Percentiles rank a stretch among this genome's conserved stretches.
Evolutionary conservation across 2,329 filamentous ascomycete species (phyloP).

Genomic region (Colletotrichum agaves): DNA sequence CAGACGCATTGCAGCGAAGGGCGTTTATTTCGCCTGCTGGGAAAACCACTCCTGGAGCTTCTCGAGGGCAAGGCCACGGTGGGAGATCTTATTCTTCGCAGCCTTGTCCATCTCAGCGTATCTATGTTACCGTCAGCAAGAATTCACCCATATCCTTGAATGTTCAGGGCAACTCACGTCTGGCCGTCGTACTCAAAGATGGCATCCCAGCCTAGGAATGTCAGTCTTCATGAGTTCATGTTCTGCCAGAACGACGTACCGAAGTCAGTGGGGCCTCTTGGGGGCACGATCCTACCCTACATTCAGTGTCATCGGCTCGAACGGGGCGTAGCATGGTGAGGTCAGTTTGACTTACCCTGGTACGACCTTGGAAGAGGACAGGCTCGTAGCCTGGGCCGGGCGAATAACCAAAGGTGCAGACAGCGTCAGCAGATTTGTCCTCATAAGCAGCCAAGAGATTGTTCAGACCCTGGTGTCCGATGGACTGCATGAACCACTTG

Average conservation of each 20-base stretch:
- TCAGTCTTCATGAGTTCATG: slow-evolving; percentile 25
- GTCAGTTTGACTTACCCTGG: slow-evolving; percentile 67
- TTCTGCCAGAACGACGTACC: slow-evolving; percentile 64
- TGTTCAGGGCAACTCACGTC: slow-evolving; percentile 65
- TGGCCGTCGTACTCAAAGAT: slow-evolving; percentile 93
- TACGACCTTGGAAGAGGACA: slow-evolving; percentile 91
- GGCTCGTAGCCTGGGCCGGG: slow-evolving; percentile 85
- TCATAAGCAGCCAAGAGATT: slow-evolving; percentile 89
- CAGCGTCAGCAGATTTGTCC: slow-evolving; percentile 91
- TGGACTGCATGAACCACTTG: slow-evolving; percentile 90
- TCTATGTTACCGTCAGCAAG: slow-evolving; percentile 49
- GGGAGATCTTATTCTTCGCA: slow-evolving; percentile 92
- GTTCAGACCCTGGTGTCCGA: slow-evolving; percentile 88
- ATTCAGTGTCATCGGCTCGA: not conserved
- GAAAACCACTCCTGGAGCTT: slow-evolving; percentile 88
- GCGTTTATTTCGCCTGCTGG: slow-evolving; percentile 42
- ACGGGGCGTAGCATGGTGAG: not conserved
- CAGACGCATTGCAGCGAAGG: not conserved
- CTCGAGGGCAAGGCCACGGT: slow-evolving; percentile 85
- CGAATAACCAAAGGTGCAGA: slow-evolving; percentile 96
- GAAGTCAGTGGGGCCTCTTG: slow-evolving; percentile 83
- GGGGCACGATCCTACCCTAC: slow-evolving; percentile 81
- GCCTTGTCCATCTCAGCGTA: slow-evolving; percentile 94
- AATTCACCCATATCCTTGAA: not conserved
- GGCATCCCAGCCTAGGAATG: slow-evolving; percentile 84